These are phyloP conservation scores for Diaporthe destruens DNA, from an alignment of 2,329 filamentous ascomycete species.

Conservation along the genomic window DNA sequence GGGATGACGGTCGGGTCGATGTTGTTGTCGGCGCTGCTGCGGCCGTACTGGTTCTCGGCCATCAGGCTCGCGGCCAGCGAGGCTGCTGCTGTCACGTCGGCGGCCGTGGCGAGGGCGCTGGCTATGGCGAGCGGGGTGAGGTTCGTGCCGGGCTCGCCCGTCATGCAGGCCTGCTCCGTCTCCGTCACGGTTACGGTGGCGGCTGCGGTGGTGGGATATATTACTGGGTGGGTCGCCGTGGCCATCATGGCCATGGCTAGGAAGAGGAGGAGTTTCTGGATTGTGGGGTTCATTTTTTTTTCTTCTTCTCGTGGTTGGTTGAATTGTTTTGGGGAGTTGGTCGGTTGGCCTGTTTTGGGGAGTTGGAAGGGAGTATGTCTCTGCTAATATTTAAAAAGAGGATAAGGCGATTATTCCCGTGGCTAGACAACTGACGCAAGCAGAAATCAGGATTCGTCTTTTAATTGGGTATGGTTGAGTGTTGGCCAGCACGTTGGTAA, in stretches of 20 bases:
- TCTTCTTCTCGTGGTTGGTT: too few species aligned
- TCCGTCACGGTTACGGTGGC: not conserved
- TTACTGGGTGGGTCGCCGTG: not conserved
- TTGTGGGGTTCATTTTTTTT: not conserved
- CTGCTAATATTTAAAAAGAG: not conserved
- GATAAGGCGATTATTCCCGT: too few species aligned
- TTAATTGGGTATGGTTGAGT: not conserved
- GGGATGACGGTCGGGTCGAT: not conserved
- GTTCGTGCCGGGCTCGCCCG: too few species aligned
- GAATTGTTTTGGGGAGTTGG: not conserved
- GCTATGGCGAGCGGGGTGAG: not conserved
- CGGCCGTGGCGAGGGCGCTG: constrained; percentile 5
- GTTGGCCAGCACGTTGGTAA: not conserved
- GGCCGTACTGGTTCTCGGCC: not conserved
- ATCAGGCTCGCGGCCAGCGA: not conserved
- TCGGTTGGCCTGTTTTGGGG: too few species aligned
- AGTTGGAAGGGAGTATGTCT: too few species aligned
- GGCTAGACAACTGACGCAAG: too few species aligned
- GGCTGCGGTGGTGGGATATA: not conserved
- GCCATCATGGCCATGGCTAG: not conserved
- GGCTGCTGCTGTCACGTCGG: not conserved
- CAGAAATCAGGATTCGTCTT: not conserved
- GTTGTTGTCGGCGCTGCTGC: too few species aligned
- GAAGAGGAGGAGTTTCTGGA: not conserved
- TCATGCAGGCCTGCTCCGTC: not conserved